phyloP scores from a whole-genome alignment of 75 land plant species.

The Azolla pinnata region DNA sequence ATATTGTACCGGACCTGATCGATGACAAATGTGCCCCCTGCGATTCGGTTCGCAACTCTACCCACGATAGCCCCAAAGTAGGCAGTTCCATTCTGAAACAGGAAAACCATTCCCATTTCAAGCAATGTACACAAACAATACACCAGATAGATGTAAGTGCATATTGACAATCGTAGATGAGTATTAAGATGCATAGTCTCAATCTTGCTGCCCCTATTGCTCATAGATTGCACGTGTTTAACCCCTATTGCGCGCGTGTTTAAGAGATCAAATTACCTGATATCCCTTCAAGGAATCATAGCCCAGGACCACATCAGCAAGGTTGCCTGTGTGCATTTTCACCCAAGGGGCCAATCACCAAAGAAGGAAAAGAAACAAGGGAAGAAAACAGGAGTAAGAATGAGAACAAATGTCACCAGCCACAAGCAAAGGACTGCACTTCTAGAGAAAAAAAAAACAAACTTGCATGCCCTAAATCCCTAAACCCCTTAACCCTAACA shows the following conservation, averaged over 20 bases:
- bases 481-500: no score
- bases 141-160: constrained; percentile 3
- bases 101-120: background rate
- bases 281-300: constrained; percentile 12
- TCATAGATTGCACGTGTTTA: background rate
- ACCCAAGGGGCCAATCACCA: no score
- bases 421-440: no score
- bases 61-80: constrained; percentile 71
- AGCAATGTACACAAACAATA: background rate
- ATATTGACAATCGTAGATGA: background rate
- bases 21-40: constrained; percentile 37
- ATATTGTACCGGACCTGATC: constrained; percentile 41
- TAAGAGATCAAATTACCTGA: constrained; percentile 6
- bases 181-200: background rate
- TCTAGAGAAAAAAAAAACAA: no score
- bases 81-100: constrained; percentile 8
- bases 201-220: background rate
- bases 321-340: no score
- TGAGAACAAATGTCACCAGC: no score
- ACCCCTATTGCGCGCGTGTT: background rate
- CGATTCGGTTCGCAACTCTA: constrained; percentile 70
- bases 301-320: constrained; percentile 19
- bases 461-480: no score
- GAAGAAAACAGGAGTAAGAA: no score
- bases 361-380: no score